These are phyloP conservation scores for Pyrenophora graminea DNA, from an alignment of 2,329 filamentous ascomycete species.

Conservation along the genomic window DNA sequence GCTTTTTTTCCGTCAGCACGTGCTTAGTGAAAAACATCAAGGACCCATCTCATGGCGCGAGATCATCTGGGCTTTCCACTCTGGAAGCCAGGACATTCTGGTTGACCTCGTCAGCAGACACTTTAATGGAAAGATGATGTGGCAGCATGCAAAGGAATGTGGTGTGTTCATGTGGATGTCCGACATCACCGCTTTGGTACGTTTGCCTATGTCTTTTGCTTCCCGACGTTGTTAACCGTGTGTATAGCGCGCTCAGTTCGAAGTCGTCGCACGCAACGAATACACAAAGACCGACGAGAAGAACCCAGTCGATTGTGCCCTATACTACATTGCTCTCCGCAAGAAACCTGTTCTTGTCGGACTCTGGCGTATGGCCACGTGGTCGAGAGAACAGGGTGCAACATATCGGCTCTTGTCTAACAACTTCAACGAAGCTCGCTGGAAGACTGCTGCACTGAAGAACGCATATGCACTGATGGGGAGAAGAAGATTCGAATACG, in stretches of 20 bases:
- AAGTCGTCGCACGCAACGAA: constrained; percentile 88
- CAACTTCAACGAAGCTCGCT: constrained; percentile 84
- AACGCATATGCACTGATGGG: constrained; percentile 96
- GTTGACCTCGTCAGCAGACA: constrained; percentile 80
- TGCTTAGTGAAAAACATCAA: constrained; percentile 66
- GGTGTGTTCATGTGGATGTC: constrained; percentile 95
- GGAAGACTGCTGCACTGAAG: constrained; percentile 88
- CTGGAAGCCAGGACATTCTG: constrained; percentile 84
- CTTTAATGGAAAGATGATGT: constrained; percentile 77
- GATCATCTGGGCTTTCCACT: constrained; percentile 85
- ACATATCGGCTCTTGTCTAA: constrained; percentile 84
- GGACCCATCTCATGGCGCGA: constrained; percentile 72
- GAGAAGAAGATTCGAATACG: constrained; percentile 89
- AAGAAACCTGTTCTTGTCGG: constrained; percentile 92
- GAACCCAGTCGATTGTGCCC: constrained; percentile 85
- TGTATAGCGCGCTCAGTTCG: constrained; percentile 73
- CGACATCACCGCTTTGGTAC: constrained; percentile 74
- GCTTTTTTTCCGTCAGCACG: constrained; percentile 83
- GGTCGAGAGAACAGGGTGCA: constrained; percentile 81
- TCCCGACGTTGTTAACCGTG: not conserved
- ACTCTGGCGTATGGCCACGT: constrained; percentile 90
- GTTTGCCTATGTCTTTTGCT: constrained; percentile 29
- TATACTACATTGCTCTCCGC: constrained; percentile 87
- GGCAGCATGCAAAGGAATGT: constrained; percentile 82
- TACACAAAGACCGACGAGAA: constrained; percentile 87